Base-by-base conservation (phyloP, 257 asterid genomes). In the Scutellaria baicalensis region DNA sequence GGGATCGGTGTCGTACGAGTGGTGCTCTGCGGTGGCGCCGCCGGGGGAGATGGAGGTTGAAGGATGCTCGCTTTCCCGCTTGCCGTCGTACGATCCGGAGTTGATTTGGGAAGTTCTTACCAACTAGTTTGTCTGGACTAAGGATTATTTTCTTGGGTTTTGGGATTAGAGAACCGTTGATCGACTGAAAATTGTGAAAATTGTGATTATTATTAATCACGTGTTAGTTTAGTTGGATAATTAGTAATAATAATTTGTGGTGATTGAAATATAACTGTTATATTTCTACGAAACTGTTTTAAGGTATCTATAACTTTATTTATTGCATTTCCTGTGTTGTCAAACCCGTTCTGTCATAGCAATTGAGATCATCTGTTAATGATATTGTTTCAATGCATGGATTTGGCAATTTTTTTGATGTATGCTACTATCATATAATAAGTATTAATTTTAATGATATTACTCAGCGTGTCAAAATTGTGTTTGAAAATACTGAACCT, bases 91-190 rank as follows among this genome's bases (percentile, higher is more conserved):
- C 73, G 99, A 94, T 69, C 93, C 97, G 0, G 99, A 94, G 49
- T 73, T 91, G 78, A 91, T 94, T 10, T 94, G 99, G 99, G 95
- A 91, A 64, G 93, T 87, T 43, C 90, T 93, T 38, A 95, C 99
- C 1, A 93, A 72, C 81, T 93, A 83, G 82, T 40, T 16, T 57
- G 1, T 47, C 64, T 8, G 49, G 16, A 14, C 12, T n/a, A 33
- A 48, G 48, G 54, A 8, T 33, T 11, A 61, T 38, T 45, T 52
- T 11, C n/a, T 20, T 9, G 59, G 16, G 7, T 21, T 47, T 39
- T 8, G n/a, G 9, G 62, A 4, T 13, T 68, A 55, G 33, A 13
- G 13, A 20, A 9, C 35, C n/a, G 50, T 52, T 51, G 48, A 51
- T 35, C 63, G 21, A 27, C 16, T 21, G 18, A 6, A 44, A 54